These are phyloP conservation scores for Dipodascus albidus DNA, from an alignment of 805 yeast genomes.

Conservation along the genomic window DNA sequence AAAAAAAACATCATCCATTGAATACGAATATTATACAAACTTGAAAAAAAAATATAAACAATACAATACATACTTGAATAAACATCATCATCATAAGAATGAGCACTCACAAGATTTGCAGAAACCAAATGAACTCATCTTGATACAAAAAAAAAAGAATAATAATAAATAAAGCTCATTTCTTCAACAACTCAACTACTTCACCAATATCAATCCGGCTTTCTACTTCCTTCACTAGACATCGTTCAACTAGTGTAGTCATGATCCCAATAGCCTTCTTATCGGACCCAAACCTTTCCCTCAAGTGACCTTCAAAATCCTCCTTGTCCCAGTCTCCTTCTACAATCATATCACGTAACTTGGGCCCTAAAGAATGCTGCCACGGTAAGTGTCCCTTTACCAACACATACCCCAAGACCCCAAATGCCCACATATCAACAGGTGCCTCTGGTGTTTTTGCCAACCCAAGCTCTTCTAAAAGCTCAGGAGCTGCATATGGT, in stretches of 20 bases:
- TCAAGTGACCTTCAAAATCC: slow-evolving; percentile 23
- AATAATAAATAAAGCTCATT: too few species aligned
- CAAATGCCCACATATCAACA: slow-evolving; percentile 82
- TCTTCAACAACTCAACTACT: slow-evolving; percentile 4
- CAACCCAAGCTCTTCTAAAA: slow-evolving; percentile 29
- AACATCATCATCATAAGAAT: too few species aligned
- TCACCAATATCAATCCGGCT: slow-evolving; percentile 9
- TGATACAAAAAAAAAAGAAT: neutral
- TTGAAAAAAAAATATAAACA: too few species aligned
- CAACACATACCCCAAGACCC: slow-evolving; percentile 66
- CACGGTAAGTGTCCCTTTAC: slow-evolving; percentile 69
- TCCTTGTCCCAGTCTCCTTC: slow-evolving; percentile 49
- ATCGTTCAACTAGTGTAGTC: slow-evolving; percentile 10
- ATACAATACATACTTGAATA: too few species aligned
- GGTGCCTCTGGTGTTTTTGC: slow-evolving; percentile 44
- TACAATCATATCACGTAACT: slow-evolving; percentile 59
- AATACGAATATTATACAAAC: too few species aligned
- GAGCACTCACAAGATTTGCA: too few species aligned
- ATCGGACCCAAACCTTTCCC: neutral
- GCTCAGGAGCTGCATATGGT: slow-evolving; percentile 89
- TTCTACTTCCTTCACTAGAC: slow-evolving; percentile 10
- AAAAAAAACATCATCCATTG: too few species aligned
- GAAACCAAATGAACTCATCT: too few species aligned
- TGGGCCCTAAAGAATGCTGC: slow-evolving; percentile 72
- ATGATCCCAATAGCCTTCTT: slow-evolving; percentile 2